These are phyloP conservation scores for Leccinum boreale DNA, from an alignment of 768 basidiomycete species.

Conservation along the genomic window DNA sequence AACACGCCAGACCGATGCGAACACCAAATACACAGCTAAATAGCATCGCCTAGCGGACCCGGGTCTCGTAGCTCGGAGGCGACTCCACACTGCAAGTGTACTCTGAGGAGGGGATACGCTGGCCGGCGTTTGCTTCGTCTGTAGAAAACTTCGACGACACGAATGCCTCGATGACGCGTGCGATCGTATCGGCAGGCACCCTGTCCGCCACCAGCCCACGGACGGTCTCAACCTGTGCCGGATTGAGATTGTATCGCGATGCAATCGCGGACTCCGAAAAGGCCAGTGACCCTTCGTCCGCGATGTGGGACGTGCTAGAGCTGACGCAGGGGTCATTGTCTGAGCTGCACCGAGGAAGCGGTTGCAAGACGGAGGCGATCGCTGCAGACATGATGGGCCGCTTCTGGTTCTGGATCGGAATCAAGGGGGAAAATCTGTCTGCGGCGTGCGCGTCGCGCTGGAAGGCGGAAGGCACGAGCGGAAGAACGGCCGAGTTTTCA, in stretches of 20 bases:
- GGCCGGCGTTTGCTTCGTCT: neutral
- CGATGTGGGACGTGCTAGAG: neutral
- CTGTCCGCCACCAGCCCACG: conserved; percentile 6
- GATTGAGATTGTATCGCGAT: conserved; percentile 6
- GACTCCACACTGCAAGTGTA: neutral
- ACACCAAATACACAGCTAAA: no score
- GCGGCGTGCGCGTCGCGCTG: conserved; percentile 9
- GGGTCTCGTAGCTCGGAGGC: conserved; percentile 22
- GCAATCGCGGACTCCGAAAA: neutral
- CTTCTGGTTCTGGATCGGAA: no score
- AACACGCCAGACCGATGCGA: no score
- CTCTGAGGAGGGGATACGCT: neutral
- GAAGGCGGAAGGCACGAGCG: conserved; percentile 6
- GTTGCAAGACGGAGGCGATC: neutral
- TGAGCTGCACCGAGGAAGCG: neutral
- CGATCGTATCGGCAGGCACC: conserved; percentile 17
- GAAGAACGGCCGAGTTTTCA: neutral
- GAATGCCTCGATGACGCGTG: conserved; percentile 14
- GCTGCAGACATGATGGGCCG: neutral
- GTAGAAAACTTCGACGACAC: neutral
- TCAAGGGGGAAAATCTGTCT: no score
- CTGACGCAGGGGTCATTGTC: neutral
- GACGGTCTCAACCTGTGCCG: conserved; percentile 11
- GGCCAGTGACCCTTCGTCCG: neutral
- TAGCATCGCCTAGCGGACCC: neutral